Base-by-base conservation (phyloP, 768 basidiomycete genomes). In the Russula brevipes region DNA sequence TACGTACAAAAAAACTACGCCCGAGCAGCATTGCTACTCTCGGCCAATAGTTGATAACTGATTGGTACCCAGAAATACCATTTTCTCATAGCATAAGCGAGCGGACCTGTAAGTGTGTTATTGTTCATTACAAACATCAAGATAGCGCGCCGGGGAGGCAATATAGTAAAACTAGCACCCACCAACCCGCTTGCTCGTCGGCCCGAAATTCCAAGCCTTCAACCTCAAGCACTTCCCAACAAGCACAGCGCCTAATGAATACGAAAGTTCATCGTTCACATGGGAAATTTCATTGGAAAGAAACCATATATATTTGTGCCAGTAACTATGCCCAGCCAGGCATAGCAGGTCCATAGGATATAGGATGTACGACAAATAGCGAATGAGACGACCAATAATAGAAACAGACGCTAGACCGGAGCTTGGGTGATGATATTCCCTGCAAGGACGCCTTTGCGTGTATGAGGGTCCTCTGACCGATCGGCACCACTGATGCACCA, bases 1-100 rank as follows among this genome's bases (percentile, higher is more conserved):
- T 56, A 64, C 59, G 59, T 64, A 60, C 59, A 57, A 69, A 60
- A 61, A 68, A 68, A 47, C 64, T 16, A 70, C 60, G 70, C 66
- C 55, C 49, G 55, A 44, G 41, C 41, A 54, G 61, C 49, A 11
- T 45, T 58, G 56, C 16, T 56, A 57, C 52, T 24, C 57, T 59
- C 46, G 41, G 19, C 52, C 31, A 46, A 41, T 47, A 45, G 57
- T 63, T 35, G 41, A 11, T 11, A 36, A 41, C 35, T 46, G 35
- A 45, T 46, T 54, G n/a, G 19, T 59, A 8, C 44, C 53, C 38
- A 50, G 7, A 44, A 55, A 60, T 60, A 45, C 54, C 63, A 49
- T 44, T 46, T 53, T 53, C 24, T 55, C 57, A n/a, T 39, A 33
- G 33, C 24, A 31, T 55, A 61, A 56, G 41, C 53, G 53, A 47